A percentile compares a stretch with the other conserved stretches of the same genome.
Conservation (phyloP, 331 rosid genomes). For the Saraca asoca region DNA sequence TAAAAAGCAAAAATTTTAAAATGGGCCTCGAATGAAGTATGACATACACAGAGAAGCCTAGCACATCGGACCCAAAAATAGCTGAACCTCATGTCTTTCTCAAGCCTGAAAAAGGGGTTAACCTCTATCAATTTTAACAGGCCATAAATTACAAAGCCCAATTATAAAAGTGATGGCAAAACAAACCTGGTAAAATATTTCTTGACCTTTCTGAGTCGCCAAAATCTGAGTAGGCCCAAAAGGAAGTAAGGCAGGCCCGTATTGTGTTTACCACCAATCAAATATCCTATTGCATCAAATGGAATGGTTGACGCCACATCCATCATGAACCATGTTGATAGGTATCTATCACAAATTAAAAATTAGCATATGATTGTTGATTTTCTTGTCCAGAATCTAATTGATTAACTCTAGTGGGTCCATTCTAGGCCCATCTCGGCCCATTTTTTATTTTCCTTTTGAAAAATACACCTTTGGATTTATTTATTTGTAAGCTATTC, state of each 20-base stretch:
- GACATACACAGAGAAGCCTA: too few species aligned
- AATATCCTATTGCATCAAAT: constrained; percentile 52
- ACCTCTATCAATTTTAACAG: too few species aligned
- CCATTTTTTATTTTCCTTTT: too few species aligned
- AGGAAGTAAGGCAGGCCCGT: constrained; percentile 53
- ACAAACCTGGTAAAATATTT: constrained; percentile 78
- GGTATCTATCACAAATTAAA: constrained; percentile 52
- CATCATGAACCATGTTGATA: constrained; percentile 90
- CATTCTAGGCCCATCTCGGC: background rate
- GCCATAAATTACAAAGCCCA: too few species aligned
- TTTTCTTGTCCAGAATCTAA: background rate
- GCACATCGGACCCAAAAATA: too few species aligned
- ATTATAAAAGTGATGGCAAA: too few species aligned
- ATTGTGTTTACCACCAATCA: constrained; percentile 59
- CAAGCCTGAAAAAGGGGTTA: too few species aligned
- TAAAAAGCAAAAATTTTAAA: too few species aligned
- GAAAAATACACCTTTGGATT: too few species aligned
- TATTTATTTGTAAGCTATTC: too few species aligned
- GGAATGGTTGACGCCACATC: constrained; percentile 90
- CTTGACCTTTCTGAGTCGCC: constrained; percentile 81
- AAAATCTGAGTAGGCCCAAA: constrained; percentile 78
- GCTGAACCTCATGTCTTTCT: too few species aligned
- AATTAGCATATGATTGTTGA: background rate
- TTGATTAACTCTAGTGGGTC: constrained; percentile 3
- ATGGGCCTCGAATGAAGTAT: too few species aligned